Percentiles rank a stretch among this genome's conserved stretches.
These are phyloP conservation scores for Ophiostoma montium DNA, from an alignment of 2,329 filamentous ascomycete species.

Conservation along the genomic window DNA sequence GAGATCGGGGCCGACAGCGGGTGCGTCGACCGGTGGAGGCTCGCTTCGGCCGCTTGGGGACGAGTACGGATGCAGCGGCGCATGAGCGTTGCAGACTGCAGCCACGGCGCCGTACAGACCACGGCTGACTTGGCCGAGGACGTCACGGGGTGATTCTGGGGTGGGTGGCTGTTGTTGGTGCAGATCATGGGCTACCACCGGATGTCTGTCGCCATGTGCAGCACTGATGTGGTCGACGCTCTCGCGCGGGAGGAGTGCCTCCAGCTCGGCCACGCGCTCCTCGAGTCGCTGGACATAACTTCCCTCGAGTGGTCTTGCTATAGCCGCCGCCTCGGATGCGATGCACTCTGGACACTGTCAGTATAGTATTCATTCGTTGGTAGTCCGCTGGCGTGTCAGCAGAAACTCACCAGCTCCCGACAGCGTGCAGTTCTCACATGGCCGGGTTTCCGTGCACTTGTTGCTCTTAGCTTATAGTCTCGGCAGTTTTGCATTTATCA, in stretches of 20 bases:
- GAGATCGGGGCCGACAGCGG: slow-evolving; percentile 4
- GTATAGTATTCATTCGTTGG: too few species aligned
- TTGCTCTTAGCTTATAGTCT: not conserved
- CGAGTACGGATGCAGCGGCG: not conserved
- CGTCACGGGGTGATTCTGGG: not conserved
- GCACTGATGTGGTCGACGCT: slow-evolving; percentile 14
- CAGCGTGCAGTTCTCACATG: slow-evolving; percentile 16
- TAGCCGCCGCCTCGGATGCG: not conserved
- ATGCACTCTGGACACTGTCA: not conserved
- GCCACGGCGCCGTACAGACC: not conserved
- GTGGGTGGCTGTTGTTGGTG: not conserved
- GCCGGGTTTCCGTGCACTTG: slow-evolving; percentile 14
- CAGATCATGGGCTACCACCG: not conserved
- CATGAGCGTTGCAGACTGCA: not conserved
- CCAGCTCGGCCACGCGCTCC: slow-evolving; percentile 11
- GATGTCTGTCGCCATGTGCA: not conserved
- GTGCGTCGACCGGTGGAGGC: not conserved
- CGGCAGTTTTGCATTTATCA: not conserved
- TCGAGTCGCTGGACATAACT: slow-evolving; percentile 12
- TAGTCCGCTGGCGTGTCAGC: too few species aligned
- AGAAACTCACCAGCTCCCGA: slow-evolving; percentile 11
- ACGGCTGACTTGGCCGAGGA: not conserved
- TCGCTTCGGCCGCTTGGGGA: not conserved
- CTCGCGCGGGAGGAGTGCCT: slow-evolving; percentile 9
- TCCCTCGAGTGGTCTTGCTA: not conserved